Percentiles rank a stretch among this genome's conserved stretches.
These are phyloP conservation scores for Cryptosporidium muris DNA, from an alignment of 169 alveolate species.

Conservation along the genomic window DNA sequence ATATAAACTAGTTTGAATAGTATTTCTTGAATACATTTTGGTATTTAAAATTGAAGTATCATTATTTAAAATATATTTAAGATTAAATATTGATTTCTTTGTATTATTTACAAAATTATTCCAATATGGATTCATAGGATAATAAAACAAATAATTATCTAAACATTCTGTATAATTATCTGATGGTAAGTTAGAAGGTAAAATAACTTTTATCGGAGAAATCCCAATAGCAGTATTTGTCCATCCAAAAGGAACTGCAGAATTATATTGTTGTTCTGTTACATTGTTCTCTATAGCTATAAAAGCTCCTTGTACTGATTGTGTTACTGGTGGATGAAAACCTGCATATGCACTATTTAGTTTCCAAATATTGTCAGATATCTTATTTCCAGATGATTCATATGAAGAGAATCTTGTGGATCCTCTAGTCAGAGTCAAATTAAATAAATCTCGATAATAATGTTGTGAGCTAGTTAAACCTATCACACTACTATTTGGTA, in stretches of 20 bases:
- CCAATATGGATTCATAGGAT: slow-evolving; percentile 64
- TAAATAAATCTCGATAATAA: slow-evolving; percentile 31
- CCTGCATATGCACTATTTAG: slow-evolving; percentile 45
- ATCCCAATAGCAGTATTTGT: slow-evolving; percentile 48
- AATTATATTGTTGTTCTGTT: slow-evolving; percentile 37
- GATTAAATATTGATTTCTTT: no score
- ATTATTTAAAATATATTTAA: no score
- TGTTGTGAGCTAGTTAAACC: slow-evolving; percentile 32
- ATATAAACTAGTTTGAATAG: slow-evolving; percentile 35
- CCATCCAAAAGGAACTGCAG: slow-evolving; percentile 72
- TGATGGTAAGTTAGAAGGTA: slow-evolving; percentile 57
- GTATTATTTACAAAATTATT: neutral
- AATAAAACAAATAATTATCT: slow-evolving; percentile 40
- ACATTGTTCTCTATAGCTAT: slow-evolving; percentile 46
- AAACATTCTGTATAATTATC: neutral
- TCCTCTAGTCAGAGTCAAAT: slow-evolving; percentile 44
- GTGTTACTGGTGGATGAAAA: slow-evolving; percentile 49
- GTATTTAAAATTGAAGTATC: neutral
- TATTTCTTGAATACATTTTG: slow-evolving; percentile 12
- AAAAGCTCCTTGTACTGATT: slow-evolving; percentile 66
- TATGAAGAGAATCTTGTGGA: neutral
- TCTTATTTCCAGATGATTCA: neutral
- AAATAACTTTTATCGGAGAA: slow-evolving; percentile 45
- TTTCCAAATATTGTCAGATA: slow-evolving; percentile 6
- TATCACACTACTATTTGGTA: slow-evolving; percentile 6